Conservation (phyloP, 305 asterid genomes). For the Fraxinus velutina region DNA sequence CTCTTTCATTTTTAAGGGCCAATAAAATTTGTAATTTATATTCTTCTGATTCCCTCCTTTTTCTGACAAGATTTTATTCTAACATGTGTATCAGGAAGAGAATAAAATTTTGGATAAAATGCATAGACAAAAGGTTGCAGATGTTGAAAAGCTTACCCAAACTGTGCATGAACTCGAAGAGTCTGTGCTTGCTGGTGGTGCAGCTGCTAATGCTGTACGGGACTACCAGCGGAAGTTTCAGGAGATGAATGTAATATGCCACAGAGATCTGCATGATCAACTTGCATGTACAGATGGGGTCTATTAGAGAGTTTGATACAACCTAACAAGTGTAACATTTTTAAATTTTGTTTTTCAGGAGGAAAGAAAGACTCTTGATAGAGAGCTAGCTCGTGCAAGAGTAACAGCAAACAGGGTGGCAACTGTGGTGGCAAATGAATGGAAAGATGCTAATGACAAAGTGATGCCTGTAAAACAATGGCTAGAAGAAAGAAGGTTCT, state of each 20-base stretch:
- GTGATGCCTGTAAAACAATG: conserved; percentile 99
- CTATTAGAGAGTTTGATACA: conserved; percentile 12
- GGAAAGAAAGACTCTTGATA: conserved; percentile 93
- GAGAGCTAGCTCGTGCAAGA: conserved; percentile 98
- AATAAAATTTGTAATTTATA: not conserved
- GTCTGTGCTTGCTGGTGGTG: conserved; percentile 99
- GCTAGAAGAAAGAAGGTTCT: conserved; percentile 92
- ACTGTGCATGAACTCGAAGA: conserved; percentile 98
- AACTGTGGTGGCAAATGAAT: conserved; percentile 95
- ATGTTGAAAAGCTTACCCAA: conserved; percentile 97
- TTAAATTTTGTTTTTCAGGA: conserved; percentile 48
- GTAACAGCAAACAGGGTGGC: conserved; percentile 99
- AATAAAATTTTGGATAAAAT: conserved; percentile 89
- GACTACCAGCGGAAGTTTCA: conserved; percentile 99
- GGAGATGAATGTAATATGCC: conserved; percentile 84
- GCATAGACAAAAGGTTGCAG: conserved; percentile 98
- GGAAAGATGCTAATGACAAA: conserved; percentile 97
- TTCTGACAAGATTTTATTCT: conserved; percentile 8
- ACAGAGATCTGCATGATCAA: not conserved
- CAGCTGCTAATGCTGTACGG: conserved; percentile 99
- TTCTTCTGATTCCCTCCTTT: not conserved
- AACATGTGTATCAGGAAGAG: conserved; percentile 66
- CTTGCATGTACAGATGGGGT: conserved; percentile 1
- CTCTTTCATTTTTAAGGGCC: conserved; percentile 10
- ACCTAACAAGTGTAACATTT: conserved; percentile 11